phyloP scores from a whole-genome alignment of 192 early-diverging fungal genomes.

The Rhizoclosmatium sp. region DNA sequence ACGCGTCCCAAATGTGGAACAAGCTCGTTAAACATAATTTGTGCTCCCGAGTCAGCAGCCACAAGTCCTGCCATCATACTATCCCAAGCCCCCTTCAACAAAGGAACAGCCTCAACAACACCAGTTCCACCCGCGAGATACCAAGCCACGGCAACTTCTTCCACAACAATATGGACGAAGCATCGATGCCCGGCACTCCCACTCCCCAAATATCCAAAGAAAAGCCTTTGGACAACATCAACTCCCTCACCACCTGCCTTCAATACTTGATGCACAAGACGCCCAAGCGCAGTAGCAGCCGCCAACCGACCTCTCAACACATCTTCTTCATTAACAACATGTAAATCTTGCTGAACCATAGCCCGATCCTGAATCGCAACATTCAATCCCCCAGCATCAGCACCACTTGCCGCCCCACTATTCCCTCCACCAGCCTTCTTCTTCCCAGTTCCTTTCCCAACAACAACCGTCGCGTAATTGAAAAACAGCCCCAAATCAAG shows the following conservation, averaged over 20 bases:
- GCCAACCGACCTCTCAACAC: conserved; percentile 84
- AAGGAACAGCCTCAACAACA: conserved; percentile 47
- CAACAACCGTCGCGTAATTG: conserved; percentile 20
- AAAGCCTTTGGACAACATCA: conserved; percentile 49
- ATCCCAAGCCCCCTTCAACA: conserved; percentile 62
- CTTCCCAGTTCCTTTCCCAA: neutral
- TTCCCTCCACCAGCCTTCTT: conserved; percentile 2
- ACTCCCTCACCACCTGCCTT: neutral
- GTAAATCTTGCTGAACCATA: conserved; percentile 92
- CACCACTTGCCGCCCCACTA: neutral
- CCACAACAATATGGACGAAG: conserved; percentile 75
- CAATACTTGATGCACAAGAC: conserved; percentile 64
- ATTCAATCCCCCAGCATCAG: conserved; percentile 60
- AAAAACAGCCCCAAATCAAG: conserved; percentile 64
- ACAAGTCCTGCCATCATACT: conserved; percentile 60
- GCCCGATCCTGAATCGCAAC: conserved; percentile 80
- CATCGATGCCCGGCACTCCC: conserved; percentile 81
- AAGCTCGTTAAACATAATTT: conserved; percentile 71
- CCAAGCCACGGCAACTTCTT: conserved; percentile 73
- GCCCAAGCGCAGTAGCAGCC: conserved; percentile 81
- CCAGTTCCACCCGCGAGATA: conserved; percentile 20
- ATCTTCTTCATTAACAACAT: conserved; percentile 75
- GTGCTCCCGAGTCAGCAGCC: conserved; percentile 60
- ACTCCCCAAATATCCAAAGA: conserved; percentile 71
- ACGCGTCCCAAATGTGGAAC: conserved; percentile 68